Evolutionary conservation across 192 early-diverging fungal genomes (phyloP), one percentile per base, ranked within the genome.

Genomic region (Entomortierella beljakovae): DNA sequence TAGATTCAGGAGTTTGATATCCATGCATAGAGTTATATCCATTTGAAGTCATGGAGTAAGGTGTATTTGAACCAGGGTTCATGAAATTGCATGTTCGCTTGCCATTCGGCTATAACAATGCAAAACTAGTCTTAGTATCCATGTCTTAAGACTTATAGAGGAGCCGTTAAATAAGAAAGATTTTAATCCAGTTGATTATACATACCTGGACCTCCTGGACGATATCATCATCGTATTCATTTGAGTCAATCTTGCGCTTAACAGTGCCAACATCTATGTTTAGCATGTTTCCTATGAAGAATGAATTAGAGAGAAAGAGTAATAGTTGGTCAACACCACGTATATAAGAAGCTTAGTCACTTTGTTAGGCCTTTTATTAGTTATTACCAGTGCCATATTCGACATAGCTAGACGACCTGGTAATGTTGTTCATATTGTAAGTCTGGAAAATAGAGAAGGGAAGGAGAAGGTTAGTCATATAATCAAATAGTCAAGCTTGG

Each of bases 221-320:
- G 6, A 53, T 69, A 22, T 77, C 74, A 22, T 77, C 74, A 25
- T 77, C 74, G 28, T 69, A 77, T 32, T 77, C 74, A 20, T 77
- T 77, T 25, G 74, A 77, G 61, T 77, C 74, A 23, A 69, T 68
- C 66, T 77, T 77, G 60, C 74, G 74, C 49, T 77, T 77, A 55
- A 77, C 69, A 4, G 74, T 77, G 23, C 74, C 74, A 1, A 49
- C 74, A 25, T 77, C 74, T 2, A 77, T 29, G 55, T 77, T 77
- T 33, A 77, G 43, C 74, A 77, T 77, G 61, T 77, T 77, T 53
- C 72, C 72, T 76, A 48, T 6, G 20, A 7, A 28, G 23, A 35
- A 26, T 26, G 31, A 32, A 1, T 29, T 23, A 15, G 48, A 18
- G n/a, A n/a, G n/a, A 15, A 6, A 11, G 25, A n/a, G 1, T 9